phyloP scores from a whole-genome alignment of 768 basidiomycete species.

The Exidia glandulosa region DNA sequence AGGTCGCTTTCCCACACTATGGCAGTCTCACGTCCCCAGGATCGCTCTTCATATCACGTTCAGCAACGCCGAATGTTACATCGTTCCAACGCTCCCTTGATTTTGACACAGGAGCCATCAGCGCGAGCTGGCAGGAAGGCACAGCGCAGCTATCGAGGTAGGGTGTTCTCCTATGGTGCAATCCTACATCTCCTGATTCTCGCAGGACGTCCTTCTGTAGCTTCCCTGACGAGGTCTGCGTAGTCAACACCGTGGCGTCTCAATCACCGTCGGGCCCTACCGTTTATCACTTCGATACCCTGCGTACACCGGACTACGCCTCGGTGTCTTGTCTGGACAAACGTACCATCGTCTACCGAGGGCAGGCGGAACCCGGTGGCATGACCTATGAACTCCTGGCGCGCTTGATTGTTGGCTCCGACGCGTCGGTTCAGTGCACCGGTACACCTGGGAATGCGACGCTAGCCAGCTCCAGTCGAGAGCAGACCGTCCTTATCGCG shows the following conservation, averaged over 20 bases:
- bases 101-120: conserved; percentile 47
- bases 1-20: neutral
- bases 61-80: conserved; percentile 1
- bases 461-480: conserved; percentile 29
- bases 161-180: neutral
- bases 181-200: neutral
- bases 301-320: conserved; percentile 19
- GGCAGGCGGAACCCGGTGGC: conserved; percentile 40
- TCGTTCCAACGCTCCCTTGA: conserved; percentile 61
- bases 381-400: conserved; percentile 63
- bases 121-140: conserved; percentile 50
- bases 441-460: conserved; percentile 23
- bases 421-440: conserved; percentile 24
- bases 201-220: conserved; percentile 54
- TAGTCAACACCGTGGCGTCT: conserved; percentile 24
- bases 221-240: conserved; percentile 48
- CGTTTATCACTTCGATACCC: conserved; percentile 33
- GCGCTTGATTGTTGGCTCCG: conserved; percentile 26
- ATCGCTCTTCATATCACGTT: conserved; percentile 41
- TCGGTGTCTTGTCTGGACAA: conserved; percentile 50
- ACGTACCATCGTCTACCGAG: conserved; percentile 32
- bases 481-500: conserved; percentile 53
- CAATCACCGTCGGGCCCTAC: neutral
- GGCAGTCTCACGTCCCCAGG: conserved; percentile 42
- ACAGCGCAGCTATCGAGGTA: conserved; percentile 40